Evolutionary conservation across 345 rosid genomes (phyloP).

Genomic region (Populus davidiana): DNA sequence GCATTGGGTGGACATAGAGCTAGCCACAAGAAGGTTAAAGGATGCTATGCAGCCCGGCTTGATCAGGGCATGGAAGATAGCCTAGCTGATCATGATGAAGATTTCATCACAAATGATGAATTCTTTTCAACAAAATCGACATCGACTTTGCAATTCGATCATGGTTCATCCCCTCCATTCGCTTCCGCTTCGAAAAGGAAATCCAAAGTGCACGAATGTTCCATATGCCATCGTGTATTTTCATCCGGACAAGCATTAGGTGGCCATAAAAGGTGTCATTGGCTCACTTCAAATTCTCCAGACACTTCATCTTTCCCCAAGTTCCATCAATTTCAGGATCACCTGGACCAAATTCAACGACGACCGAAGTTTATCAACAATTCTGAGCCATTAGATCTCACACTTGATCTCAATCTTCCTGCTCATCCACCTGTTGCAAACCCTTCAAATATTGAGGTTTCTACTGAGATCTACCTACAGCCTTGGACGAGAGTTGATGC

Average conservation of each 20-base stretch:
- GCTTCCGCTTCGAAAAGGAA: slow-evolving; percentile 51
- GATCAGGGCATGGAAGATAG: slow-evolving; percentile 38
- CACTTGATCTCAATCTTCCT: slow-evolving; percentile 70
- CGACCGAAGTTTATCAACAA: slow-evolving; percentile 33
- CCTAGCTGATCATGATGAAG: slow-evolving; percentile 45
- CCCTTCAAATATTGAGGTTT: slow-evolving; percentile 24
- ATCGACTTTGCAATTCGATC: slow-evolving; percentile 34
- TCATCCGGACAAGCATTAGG: slow-evolving; percentile 96
- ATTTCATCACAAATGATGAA: slow-evolving; percentile 49
- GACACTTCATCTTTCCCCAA: slow-evolving; percentile 52
- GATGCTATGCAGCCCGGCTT: slow-evolving; percentile 81
- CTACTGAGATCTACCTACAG: slow-evolving; percentile 41
- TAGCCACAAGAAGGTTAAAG: slow-evolving; percentile 98
- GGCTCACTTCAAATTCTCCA: slow-evolving; percentile 76
- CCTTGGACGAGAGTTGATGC: slow-evolving; percentile 41
- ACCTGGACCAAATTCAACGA: slow-evolving; percentile 47
- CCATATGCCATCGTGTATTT: slow-evolving; percentile 85
- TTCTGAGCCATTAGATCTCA: slow-evolving; percentile 45
- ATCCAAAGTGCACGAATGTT: slow-evolving; percentile 87
- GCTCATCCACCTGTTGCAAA: slow-evolving; percentile 30
- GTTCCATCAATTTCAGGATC: slow-evolving; percentile 53
- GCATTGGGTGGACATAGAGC: slow-evolving; percentile 99
- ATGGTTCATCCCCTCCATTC: slow-evolving; percentile 27
- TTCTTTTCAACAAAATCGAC: slow-evolving; percentile 38
- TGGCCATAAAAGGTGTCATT: slow-evolving; percentile 96